Evolutionary conservation across 768 basidiomycete species (phyloP), one percentile per base, ranked within the genome.

Genomic region (Tubosaeta sp.): DNA sequence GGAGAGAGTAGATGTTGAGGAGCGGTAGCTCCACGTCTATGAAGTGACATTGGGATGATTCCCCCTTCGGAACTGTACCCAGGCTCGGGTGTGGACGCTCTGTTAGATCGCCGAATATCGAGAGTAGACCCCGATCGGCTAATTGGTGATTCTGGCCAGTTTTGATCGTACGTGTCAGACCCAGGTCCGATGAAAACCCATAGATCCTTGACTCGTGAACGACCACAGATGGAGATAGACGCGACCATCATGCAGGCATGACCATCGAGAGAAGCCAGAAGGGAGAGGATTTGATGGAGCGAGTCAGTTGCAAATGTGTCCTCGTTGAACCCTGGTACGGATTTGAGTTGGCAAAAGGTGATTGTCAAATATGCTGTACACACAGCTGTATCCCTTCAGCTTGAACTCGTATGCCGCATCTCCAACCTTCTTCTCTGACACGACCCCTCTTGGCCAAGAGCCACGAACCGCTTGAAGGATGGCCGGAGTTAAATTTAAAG

Each of bases 311-410:
- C 79, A 65, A 85, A 90, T 0, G 84, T 81, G 56, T 90, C 85
- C 63, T 88, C 83, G 65, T 88, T 81, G 63, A 88, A 88, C 84
- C 86, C 86, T 89, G 64, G 34, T n/a, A 9, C 52, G 59, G 49
- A 48, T 57, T 38, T 57, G 56, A 52, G 43, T 63, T 51, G 57
- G 55, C 54, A 50, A 49, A 51, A 51, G 51, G 46, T 57, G 57
- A 37, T 53, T 29, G 50, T 49, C 53, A 56, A 43, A 46, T 34
- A 32, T 43, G 16, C 48, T 52, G 37, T 52, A 71, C 81, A 49
- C 64, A 88, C 88, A 88, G 73, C 79, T 83, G 64, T 90, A 90
- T 22, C 88, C 88, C 60, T 87, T 88, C 47, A 90, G 72, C 67
- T 86, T 89, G 71, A 90, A 90, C 65, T 90, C 88, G 63, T 81